These are phyloP conservation scores for Mariannaea elegans DNA, from an alignment of 2,329 filamentous ascomycete species.

Conservation along the genomic window DNA sequence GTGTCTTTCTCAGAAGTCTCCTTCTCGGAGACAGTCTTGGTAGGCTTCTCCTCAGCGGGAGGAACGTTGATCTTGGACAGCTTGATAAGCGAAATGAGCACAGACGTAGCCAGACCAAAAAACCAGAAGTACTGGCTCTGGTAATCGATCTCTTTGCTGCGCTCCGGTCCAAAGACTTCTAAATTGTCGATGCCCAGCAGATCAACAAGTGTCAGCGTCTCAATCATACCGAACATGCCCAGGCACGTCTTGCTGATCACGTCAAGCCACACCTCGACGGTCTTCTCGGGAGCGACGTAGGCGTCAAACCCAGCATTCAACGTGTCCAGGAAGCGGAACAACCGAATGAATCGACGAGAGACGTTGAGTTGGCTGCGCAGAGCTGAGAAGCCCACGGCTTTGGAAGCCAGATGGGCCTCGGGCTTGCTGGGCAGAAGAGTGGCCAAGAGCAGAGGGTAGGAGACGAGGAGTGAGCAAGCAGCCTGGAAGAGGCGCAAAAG, in stretches of 20 bases:
- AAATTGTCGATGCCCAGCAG: conserved; percentile 53
- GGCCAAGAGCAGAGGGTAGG: conserved; percentile 53
- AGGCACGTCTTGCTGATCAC: conserved; percentile 66
- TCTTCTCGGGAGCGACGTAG: conserved; percentile 44
- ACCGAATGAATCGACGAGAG: conserved; percentile 69
- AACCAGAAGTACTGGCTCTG: conserved; percentile 79
- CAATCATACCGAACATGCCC: conserved; percentile 73
- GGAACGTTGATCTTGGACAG: conserved; percentile 46
- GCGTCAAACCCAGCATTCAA: conserved; percentile 61
- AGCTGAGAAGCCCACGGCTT: conserved; percentile 44
- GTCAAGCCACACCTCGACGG: conserved; percentile 58
- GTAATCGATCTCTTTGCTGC: conserved; percentile 56
- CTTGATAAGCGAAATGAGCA: conserved; percentile 53
- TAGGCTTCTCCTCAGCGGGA: conserved; percentile 10
- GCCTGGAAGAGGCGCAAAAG: conserved; percentile 67
- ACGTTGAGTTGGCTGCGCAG: conserved; percentile 56
- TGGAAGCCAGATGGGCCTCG: conserved; percentile 35
- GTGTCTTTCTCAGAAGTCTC: conserved; percentile 16
- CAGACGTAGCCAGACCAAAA: conserved; percentile 63
- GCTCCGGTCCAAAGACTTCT: conserved; percentile 61
- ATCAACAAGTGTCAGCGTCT: conserved; percentile 70
- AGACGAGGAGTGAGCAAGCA: conserved; percentile 56
- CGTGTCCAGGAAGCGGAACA: conserved; percentile 73
- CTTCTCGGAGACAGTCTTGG: conserved; percentile 21
- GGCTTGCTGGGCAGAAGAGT: conserved; percentile 40